These are phyloP conservation scores for Cladosporium sp. DNA, from an alignment of 2,329 filamentous ascomycete species.

Conservation along the genomic window DNA sequence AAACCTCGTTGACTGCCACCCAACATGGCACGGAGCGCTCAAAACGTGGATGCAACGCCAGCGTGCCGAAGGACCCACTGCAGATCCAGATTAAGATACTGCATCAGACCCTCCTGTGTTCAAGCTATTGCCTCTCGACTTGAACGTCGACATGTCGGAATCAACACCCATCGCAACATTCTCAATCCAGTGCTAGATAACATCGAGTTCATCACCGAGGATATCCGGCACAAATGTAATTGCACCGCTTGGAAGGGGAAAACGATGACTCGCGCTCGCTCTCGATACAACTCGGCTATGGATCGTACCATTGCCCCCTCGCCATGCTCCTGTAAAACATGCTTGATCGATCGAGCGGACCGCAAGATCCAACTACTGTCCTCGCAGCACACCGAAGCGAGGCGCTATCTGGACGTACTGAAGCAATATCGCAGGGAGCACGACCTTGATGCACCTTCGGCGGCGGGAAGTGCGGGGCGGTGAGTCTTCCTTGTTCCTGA, in stretches of 20 bases:
- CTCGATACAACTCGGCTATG: not conserved
- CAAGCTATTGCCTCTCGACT: not conserved
- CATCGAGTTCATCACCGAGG: slow-evolving; percentile 1
- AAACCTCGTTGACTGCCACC: not conserved
- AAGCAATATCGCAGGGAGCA: slow-evolving; percentile 4
- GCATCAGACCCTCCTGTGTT: not conserved
- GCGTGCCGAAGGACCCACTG: not conserved
- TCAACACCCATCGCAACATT: not conserved
- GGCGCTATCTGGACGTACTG: not conserved
- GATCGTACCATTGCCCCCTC: not conserved
- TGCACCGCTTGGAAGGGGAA: not conserved
- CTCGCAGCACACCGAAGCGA: not conserved
- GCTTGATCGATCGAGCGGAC: not conserved
- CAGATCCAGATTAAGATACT: not conserved
- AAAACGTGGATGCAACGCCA: not conserved
- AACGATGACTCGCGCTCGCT: not conserved
- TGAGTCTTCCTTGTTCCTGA: not conserved
- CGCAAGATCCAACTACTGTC: not conserved
- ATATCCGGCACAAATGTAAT: slow-evolving; percentile 3
- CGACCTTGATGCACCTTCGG: not conserved
- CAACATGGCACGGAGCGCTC: not conserved
- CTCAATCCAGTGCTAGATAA: slow-evolving; percentile 2
- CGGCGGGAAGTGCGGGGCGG: not conserved
- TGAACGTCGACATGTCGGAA: slow-evolving; percentile 1
- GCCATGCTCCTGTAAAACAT: not conserved